Evolutionary conservation across 176 grass and related monocot species (phyloP), one percentile per base, ranked within the genome.

Genomic region (Carex cristatella): DNA sequence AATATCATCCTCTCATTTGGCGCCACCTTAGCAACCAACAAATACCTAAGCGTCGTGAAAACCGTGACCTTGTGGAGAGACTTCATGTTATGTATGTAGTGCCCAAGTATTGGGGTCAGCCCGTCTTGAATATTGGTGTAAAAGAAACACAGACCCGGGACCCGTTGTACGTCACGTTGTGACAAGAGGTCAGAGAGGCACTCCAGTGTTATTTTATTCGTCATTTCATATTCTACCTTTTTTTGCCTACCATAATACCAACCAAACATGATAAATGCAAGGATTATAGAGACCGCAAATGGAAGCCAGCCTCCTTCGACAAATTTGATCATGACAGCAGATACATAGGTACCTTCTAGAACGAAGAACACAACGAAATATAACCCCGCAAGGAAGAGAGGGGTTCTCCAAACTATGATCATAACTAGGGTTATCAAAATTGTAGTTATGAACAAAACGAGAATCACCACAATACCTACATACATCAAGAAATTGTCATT

Each of bases 401-500:
- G 77, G 0, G 87, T 92, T 88, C 87, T 91, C 92, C 94, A 97
- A 56, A 91, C 81, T 31, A 97, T 88, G 85, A 91, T 88, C 94
- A 92, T 94, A 44, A 97, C 92, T 59, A 92, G 88, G 19, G 90
- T 89, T 71, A 97, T 83, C 74, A 97, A 63, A 88, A 97, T 80
- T 63, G 89, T 94, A 15, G 94, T 97, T 83, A 97, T 97, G 30
- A 94, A 83, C 94, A 97, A 91, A 48, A 97, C 94, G 69, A 94
- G 89, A 85, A 94, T 97, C 55, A 94, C 92, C 40, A 92, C 92
- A 64, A 91, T 91, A 89, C 94, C 94, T 97, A 91, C 88, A 85
- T 18, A 48, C 59, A 84, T 40, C 7, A 53, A 71, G 11, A 38
- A 79, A 64, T 65, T 48, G 62, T 69, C 62, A 69, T 3, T n/a